These are phyloP conservation scores for Chalaropsis thielavioides DNA, from an alignment of 2,329 filamentous ascomycete species.

Conservation along the genomic window DNA sequence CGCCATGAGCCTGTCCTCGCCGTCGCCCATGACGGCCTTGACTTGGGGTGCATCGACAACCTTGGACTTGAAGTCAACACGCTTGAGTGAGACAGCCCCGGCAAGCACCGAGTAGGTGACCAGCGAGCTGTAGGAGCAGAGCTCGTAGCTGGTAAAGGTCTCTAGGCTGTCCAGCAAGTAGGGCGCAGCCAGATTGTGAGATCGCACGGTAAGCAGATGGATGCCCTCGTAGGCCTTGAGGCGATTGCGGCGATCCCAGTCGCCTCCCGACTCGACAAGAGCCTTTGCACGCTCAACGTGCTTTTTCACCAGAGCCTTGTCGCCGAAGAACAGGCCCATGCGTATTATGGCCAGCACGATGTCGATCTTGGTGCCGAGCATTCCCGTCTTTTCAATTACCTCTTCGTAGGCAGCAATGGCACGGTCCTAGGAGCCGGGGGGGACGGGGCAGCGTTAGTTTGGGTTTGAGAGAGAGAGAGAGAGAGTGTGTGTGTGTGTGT, in stretches of 20 bases:
- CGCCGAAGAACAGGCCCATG: conserved; percentile 88
- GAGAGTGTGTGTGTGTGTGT: too few relatives aligned
- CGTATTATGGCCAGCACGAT: conserved; percentile 92
- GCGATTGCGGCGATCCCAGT: conserved; percentile 96
- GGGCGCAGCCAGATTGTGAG: conserved; percentile 77
- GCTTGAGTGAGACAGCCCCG: conserved; percentile 84
- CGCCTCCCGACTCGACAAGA: conserved; percentile 85
- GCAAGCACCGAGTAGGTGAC: conserved; percentile 94
- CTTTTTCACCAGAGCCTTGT: conserved; percentile 85
- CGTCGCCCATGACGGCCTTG: conserved; percentile 85
- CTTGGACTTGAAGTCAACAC: conserved; percentile 97
- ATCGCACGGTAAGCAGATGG: conserved; percentile 80
- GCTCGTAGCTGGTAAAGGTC: conserved; percentile 96
- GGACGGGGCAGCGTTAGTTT: not conserved
- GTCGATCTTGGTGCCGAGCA: conserved; percentile 94
- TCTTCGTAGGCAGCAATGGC: conserved; percentile 84
- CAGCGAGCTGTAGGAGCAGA: conserved; percentile 89
- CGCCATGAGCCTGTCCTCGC: conserved; percentile 74
- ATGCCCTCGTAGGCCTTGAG: conserved; percentile 97
- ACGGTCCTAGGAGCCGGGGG: conserved; percentile 54
- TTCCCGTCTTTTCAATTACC: conserved; percentile 92
- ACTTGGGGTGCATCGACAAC: conserved; percentile 97
- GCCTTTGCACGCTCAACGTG: conserved; percentile 78
- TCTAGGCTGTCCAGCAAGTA: conserved; percentile 92
- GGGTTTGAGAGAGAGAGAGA: not conserved